Base-by-base conservation (phyloP, 805 yeast genomes). In the Sungouiella thailandica region DNA sequence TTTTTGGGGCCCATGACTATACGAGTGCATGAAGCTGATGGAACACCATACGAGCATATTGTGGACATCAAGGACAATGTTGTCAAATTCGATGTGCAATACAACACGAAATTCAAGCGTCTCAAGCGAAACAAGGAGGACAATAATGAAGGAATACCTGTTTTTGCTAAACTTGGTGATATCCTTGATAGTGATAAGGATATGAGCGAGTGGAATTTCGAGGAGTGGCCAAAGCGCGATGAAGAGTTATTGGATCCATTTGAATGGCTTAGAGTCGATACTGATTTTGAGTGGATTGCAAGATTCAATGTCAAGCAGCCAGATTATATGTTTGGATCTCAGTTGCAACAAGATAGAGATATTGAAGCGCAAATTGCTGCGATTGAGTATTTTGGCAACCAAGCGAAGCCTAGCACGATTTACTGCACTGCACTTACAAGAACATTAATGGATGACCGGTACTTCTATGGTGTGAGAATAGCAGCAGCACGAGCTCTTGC, bases 231-330 rank as follows among this genome's bases (percentile, higher is more conserved):
- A 10, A 71, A 71, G 29, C 80, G 79, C 19, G 88, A 81, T 32
- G 89, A 80, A 39, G 88, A 80, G 26, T 68, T 75, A 15, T 78
- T 76, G 47, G 97, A 90, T 49, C 96, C 96, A 0, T 93, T 88
- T 58, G 98, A 93, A 50, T 93, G 99, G 99, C 71, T 93, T 24
- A 70, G 99, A 47, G 85, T 90, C n/a, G 99, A 93, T 60, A 89
- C 97, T 0, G 99, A 93, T 56, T 84, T 82, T 50, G 98, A 93
- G 56, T 93, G 99, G 99, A 82, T 93, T 31, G 86, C 95, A 40
- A 76, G 75, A 44, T 67, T 86, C 15, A 71, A 78, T 38, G 76
- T 93, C 22, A 85, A 80, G 46, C 96, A 89, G 58, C 95, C 96
- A 0, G 97, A 88, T 49, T 83, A 87, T 52, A 93, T 93, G 97